Percentiles rank a stretch among this genome's conserved stretches.
These are phyloP conservation scores for Ceratocystis harringtonii DNA, from an alignment of 2,329 filamentous ascomycete species.

Conservation along the genomic window DNA sequence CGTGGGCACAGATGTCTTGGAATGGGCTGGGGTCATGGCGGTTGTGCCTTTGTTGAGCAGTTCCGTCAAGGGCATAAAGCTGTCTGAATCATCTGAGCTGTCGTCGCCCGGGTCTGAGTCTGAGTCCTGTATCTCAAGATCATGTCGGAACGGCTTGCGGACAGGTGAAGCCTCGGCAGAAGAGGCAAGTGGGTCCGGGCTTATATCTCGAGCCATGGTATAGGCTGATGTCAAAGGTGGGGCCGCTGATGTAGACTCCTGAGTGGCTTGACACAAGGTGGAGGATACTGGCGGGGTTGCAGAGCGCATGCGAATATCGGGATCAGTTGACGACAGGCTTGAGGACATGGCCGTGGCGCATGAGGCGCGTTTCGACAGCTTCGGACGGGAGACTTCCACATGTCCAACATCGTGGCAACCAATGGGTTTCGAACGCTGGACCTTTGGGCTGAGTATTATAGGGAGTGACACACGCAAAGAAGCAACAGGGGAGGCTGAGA, in stretches of 20 bases:
- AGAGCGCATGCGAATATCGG: conserved; percentile 1
- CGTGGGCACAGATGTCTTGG: neutral
- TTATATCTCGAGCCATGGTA: neutral
- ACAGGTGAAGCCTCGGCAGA: neutral
- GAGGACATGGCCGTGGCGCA: neutral
- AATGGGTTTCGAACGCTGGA: neutral
- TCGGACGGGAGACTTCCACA: neutral
- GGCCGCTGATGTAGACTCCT: neutral
- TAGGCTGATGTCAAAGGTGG: neutral
- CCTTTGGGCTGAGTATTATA: conserved; percentile 12
- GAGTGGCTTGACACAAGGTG: neutral
- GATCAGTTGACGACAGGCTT: neutral
- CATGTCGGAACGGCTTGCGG: conserved; percentile 27
- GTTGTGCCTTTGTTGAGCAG: neutral
- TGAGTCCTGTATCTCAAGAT: conserved; percentile 50
- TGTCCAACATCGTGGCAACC: neutral
- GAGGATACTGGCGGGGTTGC: neutral
- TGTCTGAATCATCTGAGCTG: conserved; percentile 44
- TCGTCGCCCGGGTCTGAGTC: conserved; percentile 59
- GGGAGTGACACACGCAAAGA: conserved; percentile 6
- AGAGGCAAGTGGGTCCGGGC: conserved; percentile 5
- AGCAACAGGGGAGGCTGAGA: conserved; percentile 1
- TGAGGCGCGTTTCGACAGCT: neutral
- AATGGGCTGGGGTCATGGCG: neutral
- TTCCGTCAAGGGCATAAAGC: conserved; percentile 32